Base-by-base conservation (phyloP, 768 basidiomycete genomes). In the Trametes cubensis region DNA sequence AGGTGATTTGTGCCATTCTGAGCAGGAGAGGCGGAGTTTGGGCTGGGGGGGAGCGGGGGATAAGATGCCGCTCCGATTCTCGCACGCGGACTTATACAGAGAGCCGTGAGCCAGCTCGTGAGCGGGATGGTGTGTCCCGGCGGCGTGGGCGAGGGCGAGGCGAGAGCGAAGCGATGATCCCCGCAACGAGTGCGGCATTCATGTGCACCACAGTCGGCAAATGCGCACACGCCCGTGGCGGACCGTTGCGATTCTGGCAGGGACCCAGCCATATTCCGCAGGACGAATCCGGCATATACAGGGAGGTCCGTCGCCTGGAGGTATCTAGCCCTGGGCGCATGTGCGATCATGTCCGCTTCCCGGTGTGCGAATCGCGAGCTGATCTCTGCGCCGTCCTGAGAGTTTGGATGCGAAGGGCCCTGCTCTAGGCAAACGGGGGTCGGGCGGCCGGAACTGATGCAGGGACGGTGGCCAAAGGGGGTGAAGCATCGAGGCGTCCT, bases 1-100 rank as follows among this genome's bases (percentile, higher is more conserved):
- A 72, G 41, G 58, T 64, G 58, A 50, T 50, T 49, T 64, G 62
- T 42, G 62, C 52, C 62, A 64, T 64, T 44, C 39, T 53, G 39
- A 21, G 51, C 45, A 41, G 39, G 48, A 34, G 58, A 52, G 47
- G 62, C 62, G 62, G 62, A 64, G 62, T 60, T 60, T 64, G 48
- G 38, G 40, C 50, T 44, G 30, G 54, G 26, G 53, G 38, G 51
- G 61, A 53, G 62, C 46, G 52, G 53, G 58, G 58, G 62, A 56
- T 23, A 15, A 60, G 52, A 50, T 59, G 58, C 58, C 58, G 62
- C 42, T 55, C 58, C 44, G 48, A 60, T 39, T 39, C 48, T 48
- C 62, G 47, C 53, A 56, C 51, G 48, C 51, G 48, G 42, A 25
- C 56, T 52, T 58, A 63, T 63, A 63, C 56, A 58, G 46, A 50